Evolutionary conservation across 441 rosid genomes (phyloP), one percentile per base, ranked within the genome.

Genomic region (Pelargonium exstipulatum): DNA sequence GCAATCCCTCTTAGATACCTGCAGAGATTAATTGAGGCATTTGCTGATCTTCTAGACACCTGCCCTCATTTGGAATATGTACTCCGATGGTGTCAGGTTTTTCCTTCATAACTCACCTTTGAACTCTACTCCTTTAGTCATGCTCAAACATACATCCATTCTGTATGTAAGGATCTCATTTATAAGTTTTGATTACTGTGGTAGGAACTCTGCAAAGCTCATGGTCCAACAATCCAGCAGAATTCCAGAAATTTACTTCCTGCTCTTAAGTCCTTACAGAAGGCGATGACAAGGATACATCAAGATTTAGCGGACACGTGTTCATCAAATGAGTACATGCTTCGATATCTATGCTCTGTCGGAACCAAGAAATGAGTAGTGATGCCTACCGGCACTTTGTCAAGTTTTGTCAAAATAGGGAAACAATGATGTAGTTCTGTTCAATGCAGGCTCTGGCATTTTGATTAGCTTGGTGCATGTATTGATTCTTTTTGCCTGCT

Each of bases 41-140:
- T 92, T 46, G 87, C 92, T 61, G 88, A 88, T 75, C 90, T 95
- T 65, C 79, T 95, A n/a, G 99, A 92, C 74, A 86, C 82, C 73
- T 90, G 96, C 77, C 98, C 97, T 0, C 99, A 90, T 80, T 76
- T 95, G 57, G 98, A 92, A 82, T 92, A 90, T 70, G 74, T 92
- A 51, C 98, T 92, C 70, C 80, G 77, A 18, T 95, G 99, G 98
- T 89, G 89, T 83, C 97, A 95, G 97, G 98, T 95, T 76, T 22
- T 24, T 58, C 53, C 22, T 24, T 42, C 5, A 20, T n/a, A n/a
- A n/a, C 48, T 35, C 51, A 20, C 35, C 17, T 13, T 40, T 20
- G 35, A 29, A 29, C 24, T 48, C 10, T 62, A 10, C 48, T 24
- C 20, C 17, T 0, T 17, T 32, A 1, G 18, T 48, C 16, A 62